These are phyloP conservation scores for Volvox reticuliferus DNA, from an alignment of 139 green algal genomes.

Conservation along the genomic window DNA sequence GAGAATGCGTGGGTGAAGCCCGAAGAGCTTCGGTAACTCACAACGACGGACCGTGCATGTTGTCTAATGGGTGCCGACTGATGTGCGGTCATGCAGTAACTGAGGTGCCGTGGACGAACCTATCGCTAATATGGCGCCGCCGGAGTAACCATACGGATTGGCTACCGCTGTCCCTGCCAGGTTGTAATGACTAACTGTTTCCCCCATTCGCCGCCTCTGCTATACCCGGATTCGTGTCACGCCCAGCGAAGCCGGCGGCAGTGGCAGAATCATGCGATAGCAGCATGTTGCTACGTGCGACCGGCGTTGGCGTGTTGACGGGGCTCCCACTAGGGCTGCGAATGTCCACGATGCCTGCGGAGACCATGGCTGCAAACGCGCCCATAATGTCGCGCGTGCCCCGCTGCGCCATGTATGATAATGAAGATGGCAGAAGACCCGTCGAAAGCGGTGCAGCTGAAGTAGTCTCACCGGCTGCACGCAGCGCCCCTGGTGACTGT, in stretches of 20 bases:
- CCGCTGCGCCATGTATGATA: slow-evolving; percentile 30
- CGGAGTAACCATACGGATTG: not conserved
- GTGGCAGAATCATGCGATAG: not conserved
- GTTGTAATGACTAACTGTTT: not conserved
- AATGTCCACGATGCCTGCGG: slow-evolving; percentile 12
- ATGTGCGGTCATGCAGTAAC: not conserved
- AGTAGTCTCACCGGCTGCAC: not conserved
- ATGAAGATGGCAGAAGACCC: not conserved
- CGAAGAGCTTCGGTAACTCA: slow-evolving; percentile 14
- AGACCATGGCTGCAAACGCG: not conserved
- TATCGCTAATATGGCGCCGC: not conserved
- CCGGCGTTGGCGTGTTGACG: not conserved
- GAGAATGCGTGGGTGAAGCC: slow-evolving; percentile 11
- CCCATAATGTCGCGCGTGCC: not conserved
- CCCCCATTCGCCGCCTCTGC: not conserved
- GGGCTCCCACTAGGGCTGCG: slow-evolving; percentile 12
- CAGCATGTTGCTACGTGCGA: not conserved
- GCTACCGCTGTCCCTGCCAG: not conserved
- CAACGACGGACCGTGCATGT: not conserved
- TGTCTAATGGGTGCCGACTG: not conserved
- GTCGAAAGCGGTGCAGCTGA: slow-evolving; percentile 1
- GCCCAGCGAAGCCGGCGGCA: not conserved
- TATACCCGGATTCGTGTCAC: not conserved
- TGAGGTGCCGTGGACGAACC: not conserved
- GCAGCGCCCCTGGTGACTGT: not conserved